phyloP scores from a whole-genome alignment of 345 rosid species.

The Kandelia obovata region DNA sequence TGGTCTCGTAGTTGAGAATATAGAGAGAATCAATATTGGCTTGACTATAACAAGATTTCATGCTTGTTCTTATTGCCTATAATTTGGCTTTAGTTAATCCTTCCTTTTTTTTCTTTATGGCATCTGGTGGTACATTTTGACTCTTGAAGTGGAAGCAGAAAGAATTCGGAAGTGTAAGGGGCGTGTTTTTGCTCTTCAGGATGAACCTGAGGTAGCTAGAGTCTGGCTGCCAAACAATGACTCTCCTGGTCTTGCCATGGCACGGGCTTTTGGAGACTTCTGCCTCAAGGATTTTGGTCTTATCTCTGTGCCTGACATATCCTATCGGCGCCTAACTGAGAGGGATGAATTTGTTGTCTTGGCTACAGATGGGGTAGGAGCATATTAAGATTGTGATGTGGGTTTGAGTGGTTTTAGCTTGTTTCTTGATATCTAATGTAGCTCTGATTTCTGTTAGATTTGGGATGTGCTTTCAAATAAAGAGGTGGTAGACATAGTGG shows the following conservation, averaged over 20 bases:
- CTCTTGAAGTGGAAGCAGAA: constrained; percentile 77
- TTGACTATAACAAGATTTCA: too few relatives aligned
- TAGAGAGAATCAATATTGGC: too few relatives aligned
- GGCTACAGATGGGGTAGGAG: constrained; percentile 94
- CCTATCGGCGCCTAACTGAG: constrained; percentile 57
- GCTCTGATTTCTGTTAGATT: constrained; percentile 36
- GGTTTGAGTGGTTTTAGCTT: not conserved
- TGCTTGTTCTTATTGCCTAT: not conserved
- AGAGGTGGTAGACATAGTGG: constrained; percentile 79
- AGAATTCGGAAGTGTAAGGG: constrained; percentile 84
- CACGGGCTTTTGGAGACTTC: constrained; percentile 98
- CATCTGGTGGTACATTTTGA: not conserved
- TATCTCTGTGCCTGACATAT: constrained; percentile 89
- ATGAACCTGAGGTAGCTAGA: constrained; percentile 95
- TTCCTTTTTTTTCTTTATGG: not conserved
- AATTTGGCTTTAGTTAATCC: not conserved
- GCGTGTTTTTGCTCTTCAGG: constrained; percentile 89
- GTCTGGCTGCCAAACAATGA: constrained; percentile 94
- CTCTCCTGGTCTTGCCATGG: constrained; percentile 99
- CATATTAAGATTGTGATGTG: not conserved
- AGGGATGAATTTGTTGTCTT: constrained; percentile 84
- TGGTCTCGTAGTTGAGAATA: too few relatives aligned
- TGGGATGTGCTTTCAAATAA: constrained; percentile 96
- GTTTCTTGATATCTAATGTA: not conserved
- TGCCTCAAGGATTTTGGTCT: constrained; percentile 96